Evolutionary conservation across 768 basidiomycete species (phyloP), one percentile per base, ranked within the genome.

Genomic region (Russula earlei): DNA sequence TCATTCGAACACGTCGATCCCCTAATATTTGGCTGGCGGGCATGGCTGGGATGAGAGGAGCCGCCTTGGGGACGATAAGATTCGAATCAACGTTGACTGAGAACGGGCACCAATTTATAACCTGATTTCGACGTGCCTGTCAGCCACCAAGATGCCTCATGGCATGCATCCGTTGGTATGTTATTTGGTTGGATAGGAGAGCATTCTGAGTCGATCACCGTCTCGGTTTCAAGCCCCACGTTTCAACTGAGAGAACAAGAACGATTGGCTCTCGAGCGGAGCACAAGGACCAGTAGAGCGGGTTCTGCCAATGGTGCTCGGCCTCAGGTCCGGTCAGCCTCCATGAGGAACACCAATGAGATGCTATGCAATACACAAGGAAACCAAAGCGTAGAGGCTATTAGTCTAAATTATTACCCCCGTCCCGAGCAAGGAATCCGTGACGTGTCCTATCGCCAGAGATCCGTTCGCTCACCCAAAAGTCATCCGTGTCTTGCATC

Each of bases 401-500:
- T 46, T 12, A 20, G 50, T 52, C 45, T 52, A 48, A 9, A 22
- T 24, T 9, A 38, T 50, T 57, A 34, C 27, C 43, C 42, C 36
- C 19, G 34, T 25, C 50, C 37, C 5, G n/a, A 42, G 50, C 44
- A 52, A 41, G 50, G 50, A 52, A 41, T 52, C 29, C 41, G 31
- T 40, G 20, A n/a, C n/a, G 29, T 31, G 29, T 47, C n/a, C 41
- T 40, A 47, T 33, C 45, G 20, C 22, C 4, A 8, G 37, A 27
- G 31, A n/a, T 20, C 27, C 34, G n/a, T 25, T 14, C 10, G 20
- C 15, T n/a, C n/a, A n/a, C n/a, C n/a, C n/a, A n/a, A 11, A 25
- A 20, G 38, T 58, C 52, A 58, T 20, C 51, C 34, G 22, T 43
- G 56, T 22, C 29, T 43, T 36, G 52, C 12, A 3, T 58, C 56